Evolutionary conservation across 2,329 filamentous ascomycete species (phyloP).

Genomic region (Chaetomiaceae sp.): DNA sequence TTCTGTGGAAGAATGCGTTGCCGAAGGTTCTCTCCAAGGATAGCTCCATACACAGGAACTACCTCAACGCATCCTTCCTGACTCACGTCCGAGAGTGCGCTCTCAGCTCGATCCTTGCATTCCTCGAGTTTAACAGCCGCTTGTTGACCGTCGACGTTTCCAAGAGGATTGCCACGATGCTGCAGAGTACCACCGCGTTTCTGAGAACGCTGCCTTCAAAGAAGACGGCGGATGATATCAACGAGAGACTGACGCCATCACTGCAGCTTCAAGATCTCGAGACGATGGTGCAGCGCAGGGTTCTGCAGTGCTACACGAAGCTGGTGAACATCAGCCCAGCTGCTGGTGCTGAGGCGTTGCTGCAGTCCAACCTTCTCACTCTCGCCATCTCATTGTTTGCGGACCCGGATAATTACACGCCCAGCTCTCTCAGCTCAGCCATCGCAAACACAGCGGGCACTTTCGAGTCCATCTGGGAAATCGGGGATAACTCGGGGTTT

Average conservation of each 20-base stretch:
- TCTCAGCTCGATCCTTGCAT: constrained; percentile 82
- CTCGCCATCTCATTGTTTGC: constrained; percentile 87
- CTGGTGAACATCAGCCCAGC: constrained; percentile 82
- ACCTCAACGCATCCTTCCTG: constrained; percentile 85
- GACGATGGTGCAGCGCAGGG: constrained; percentile 85
- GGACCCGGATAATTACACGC: constrained; percentile 81
- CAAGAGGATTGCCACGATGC: constrained; percentile 85
- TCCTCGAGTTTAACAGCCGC: constrained; percentile 87
- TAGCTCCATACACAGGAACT: constrained; percentile 74
- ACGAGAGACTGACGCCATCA: constrained; percentile 74
- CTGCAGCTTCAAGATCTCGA: constrained; percentile 86
- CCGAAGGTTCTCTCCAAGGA: constrained; percentile 93
- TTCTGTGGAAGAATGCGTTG: constrained; percentile 95
- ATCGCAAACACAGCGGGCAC: constrained; percentile 85
- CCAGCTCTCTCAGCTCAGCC: constrained; percentile 78
- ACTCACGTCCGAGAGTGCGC: constrained; percentile 94
- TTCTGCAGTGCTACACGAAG: constrained; percentile 91
- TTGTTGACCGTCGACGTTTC: constrained; percentile 90
- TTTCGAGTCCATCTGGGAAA: constrained; percentile 93
- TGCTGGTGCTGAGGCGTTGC: constrained; percentile 74
- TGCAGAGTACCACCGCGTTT: constrained; percentile 89
- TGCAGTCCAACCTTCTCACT: constrained; percentile 87
- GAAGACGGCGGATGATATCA: constrained; percentile 80
- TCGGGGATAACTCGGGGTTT: constrained; percentile 90
- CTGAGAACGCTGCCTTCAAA: constrained; percentile 76